Evolutionary conservation across 2,329 filamentous ascomycete genomes (phyloP).

Genomic region (Rutstroemia sp.): DNA sequence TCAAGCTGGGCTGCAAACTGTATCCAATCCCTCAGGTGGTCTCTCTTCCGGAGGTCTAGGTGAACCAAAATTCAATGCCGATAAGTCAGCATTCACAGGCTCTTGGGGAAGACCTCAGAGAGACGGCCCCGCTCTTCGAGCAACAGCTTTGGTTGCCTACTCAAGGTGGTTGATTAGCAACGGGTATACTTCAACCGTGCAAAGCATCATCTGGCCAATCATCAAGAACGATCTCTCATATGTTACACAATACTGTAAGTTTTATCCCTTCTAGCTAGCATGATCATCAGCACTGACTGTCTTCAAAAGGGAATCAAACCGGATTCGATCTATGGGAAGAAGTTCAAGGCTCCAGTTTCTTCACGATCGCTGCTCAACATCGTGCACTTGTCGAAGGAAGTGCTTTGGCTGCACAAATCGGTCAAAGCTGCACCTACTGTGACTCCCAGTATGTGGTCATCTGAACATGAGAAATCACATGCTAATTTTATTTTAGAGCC

Average conservation of each 20-base stretch:
- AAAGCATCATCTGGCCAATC: slow-evolving; percentile 60
- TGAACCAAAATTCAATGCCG: slow-evolving; percentile 66
- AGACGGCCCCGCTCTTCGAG: slow-evolving; percentile 71
- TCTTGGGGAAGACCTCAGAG: slow-evolving; percentile 72
- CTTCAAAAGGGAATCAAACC: slow-evolving; percentile 35
- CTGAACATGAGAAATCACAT: not conserved
- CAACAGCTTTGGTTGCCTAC: slow-evolving; percentile 65
- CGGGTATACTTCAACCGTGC: slow-evolving; percentile 39
- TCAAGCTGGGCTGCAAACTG: slow-evolving; percentile 50
- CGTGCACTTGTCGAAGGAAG: slow-evolving; percentile 62
- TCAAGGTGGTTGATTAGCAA: slow-evolving; percentile 64
- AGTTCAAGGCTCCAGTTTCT: slow-evolving; percentile 69
- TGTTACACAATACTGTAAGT: slow-evolving; percentile 59
- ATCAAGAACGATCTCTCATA: slow-evolving; percentile 71
- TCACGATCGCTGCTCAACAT: slow-evolving; percentile 64
- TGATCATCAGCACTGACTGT: not conserved
- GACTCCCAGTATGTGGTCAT: slow-evolving; percentile 37
- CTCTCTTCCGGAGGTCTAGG: slow-evolving; percentile 48
- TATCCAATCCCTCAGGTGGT: slow-evolving; percentile 47
- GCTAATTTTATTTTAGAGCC: slow-evolving; percentile 32
- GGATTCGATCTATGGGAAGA: slow-evolving; percentile 82
- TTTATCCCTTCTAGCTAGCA: not conserved
- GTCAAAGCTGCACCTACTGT: slow-evolving; percentile 52
- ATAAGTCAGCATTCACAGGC: slow-evolving; percentile 55
- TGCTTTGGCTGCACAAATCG: slow-evolving; percentile 55